Conservation (phyloP, 345 rosid species). For the Corchorus capsularis region DNA sequence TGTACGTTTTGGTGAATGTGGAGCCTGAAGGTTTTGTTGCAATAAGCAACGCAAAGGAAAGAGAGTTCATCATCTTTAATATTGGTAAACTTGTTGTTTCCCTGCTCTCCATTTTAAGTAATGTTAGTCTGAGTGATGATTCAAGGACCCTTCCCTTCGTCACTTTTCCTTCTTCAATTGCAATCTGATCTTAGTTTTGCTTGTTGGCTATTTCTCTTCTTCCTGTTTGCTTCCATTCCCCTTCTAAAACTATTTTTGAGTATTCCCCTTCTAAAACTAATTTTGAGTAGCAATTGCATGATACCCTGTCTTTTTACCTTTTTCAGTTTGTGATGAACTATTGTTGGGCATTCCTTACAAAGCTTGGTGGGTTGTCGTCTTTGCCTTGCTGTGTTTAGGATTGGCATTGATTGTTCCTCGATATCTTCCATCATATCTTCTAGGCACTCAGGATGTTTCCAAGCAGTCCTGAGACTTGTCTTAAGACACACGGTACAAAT, state of each 20-base stretch:
- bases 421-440: slow-evolving; percentile 56
- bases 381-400: slow-evolving; percentile 61
- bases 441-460: slow-evolving; percentile 23
- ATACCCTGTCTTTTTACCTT: neutral
- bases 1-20: slow-evolving; percentile 60
- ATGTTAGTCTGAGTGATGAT: too few species aligned
- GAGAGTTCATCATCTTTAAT: slow-evolving; percentile 61
- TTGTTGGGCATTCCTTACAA: slow-evolving; percentile 66
- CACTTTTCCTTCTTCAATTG: neutral
- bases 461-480: slow-evolving; percentile 43
- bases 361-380: slow-evolving; percentile 67
- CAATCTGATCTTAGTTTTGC: neutral
- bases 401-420: slow-evolving; percentile 52
- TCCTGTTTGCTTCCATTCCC: neutral
- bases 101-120: neutral
- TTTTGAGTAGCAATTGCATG: neutral
- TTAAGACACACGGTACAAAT: neutral
- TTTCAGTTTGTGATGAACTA: slow-evolving; percentile 82
- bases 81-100: slow-evolving; percentile 49
- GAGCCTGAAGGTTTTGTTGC: slow-evolving; percentile 90
- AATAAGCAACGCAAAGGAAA: slow-evolving; percentile 52
- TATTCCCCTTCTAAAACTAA: neutral
- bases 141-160: neutral
- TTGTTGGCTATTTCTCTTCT: neutral
- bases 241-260: neutral